A percentile compares a stretch with the other conserved stretches of the same genome.
Evolutionary conservation across 2,329 filamentous ascomycete genomes (phyloP).

Genomic region (Neurospora sp.): DNA sequence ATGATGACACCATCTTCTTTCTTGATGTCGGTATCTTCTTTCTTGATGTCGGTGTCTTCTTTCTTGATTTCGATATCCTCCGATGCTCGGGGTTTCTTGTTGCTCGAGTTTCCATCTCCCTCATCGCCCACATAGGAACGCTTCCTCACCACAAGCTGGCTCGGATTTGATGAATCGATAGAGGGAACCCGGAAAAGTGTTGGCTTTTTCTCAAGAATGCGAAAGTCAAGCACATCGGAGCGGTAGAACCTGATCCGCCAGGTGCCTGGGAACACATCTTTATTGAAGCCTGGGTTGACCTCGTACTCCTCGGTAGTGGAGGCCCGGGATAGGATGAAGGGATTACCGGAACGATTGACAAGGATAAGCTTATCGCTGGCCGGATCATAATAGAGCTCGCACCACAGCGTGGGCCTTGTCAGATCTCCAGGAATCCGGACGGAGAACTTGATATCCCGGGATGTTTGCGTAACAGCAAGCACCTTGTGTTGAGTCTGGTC

Average conservation of each 20-base stretch:
- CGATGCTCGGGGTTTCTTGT: constrained; percentile 31
- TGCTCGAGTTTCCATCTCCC: constrained; percentile 26
- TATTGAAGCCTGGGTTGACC: constrained; percentile 33
- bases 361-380: constrained; percentile 49
- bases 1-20: constrained; percentile 43
- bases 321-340: constrained; percentile 38
- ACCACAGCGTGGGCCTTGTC: constrained; percentile 43
- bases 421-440: constrained; percentile 43
- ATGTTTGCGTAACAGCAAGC: constrained; percentile 50
- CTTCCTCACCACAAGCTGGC: constrained; percentile 34
- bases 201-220: constrained; percentile 46
- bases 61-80: constrained; percentile 13
- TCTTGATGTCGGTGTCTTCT: constrained; percentile 4
- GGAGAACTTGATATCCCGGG: constrained; percentile 50
- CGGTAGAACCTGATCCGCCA: constrained; percentile 45
- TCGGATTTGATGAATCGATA: constrained; percentile 18
- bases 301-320: constrained; percentile 28
- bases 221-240: constrained; percentile 44
- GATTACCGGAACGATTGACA: constrained; percentile 44
- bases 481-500: constrained; percentile 46
- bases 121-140: constrained; percentile 37
- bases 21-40: constrained; percentile 9
- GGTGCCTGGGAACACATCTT: constrained; percentile 42
- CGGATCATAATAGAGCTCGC: constrained; percentile 51
- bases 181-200: constrained; percentile 25